Evolutionary conservation across 192 early-diverging fungal genomes (phyloP).

Genomic region (Linnemannia schmuckeri): DNA sequence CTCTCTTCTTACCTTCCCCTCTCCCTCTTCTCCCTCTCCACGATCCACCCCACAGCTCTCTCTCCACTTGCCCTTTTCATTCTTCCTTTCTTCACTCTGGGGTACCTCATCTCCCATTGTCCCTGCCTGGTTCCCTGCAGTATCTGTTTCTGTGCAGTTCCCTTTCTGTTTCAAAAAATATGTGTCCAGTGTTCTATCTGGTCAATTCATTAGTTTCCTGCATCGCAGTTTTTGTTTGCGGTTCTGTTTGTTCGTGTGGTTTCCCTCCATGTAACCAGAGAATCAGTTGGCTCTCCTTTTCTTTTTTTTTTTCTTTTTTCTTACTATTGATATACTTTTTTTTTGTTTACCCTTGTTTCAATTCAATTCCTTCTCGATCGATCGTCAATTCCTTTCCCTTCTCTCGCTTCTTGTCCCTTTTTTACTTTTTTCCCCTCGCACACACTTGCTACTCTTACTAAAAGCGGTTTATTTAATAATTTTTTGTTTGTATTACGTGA

Average conservation of each 20-base stretch:
- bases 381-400: neutral
- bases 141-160: neutral
- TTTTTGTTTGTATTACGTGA: neutral
- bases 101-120: neutral
- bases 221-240: conserved; percentile 16
- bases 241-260: neutral
- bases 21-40: neutral
- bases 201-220: neutral
- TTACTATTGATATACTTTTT: no score
- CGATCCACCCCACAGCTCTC: neutral
- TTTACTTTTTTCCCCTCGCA: neutral
- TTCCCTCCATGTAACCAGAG: neutral
- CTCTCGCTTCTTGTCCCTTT: neutral
- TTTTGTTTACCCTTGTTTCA: neutral
- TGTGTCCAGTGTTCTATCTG: neutral
- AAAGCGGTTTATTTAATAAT: neutral
- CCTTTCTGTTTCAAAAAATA: conserved; percentile 1
- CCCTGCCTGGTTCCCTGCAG: neutral
- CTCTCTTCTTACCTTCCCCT: neutral
- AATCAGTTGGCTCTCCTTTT: neutral
- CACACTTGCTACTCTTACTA: neutral
- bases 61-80: neutral
- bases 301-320: neutral
- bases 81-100: neutral
- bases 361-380: neutral